phyloP scores from a whole-genome alignment of 2,329 filamentous ascomycete genomes.

The Epichloe festucae region DNA sequence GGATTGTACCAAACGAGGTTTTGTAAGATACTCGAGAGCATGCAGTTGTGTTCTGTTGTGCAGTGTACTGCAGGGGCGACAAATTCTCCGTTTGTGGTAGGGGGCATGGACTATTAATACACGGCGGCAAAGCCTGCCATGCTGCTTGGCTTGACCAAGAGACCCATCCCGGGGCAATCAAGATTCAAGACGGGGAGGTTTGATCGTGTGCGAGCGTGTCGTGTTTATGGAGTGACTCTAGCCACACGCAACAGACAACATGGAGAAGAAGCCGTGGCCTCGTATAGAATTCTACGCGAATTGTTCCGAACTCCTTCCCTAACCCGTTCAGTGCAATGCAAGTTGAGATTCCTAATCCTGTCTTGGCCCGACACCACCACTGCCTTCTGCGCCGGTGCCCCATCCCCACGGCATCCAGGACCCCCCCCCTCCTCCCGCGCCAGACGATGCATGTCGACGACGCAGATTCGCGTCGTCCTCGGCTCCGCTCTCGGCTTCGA shows the following conservation, averaged over 20 bases:
- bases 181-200: too few relatives aligned
- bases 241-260: not conserved
- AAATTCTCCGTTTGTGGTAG: not conserved
- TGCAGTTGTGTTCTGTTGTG: not conserved
- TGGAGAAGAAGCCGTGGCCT: not conserved
- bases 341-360: constrained; percentile 16
- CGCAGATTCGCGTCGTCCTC: constrained; percentile 35
- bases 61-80: not conserved
- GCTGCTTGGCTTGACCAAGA: not conserved
- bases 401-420: constrained; percentile 39
- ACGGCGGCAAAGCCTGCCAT: not conserved
- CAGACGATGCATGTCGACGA: constrained; percentile 16
- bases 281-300: constrained; percentile 9
- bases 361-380: constrained; percentile 25
- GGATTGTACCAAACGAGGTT: not conserved
- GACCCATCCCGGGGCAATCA: too few relatives aligned
- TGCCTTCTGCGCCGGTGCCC: constrained; percentile 17
- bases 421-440: constrained; percentile 14
- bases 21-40: not conserved
- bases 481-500: constrained; percentile 58
- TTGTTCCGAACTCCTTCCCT: constrained; percentile 17
- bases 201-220: not conserved
- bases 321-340: constrained; percentile 10
- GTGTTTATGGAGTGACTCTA: not conserved
- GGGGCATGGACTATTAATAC: not conserved